Evolutionary conservation across 345 rosid species (phyloP), one percentile per base, ranked within the genome.

Genomic region (Ailanthus altissimus): DNA sequence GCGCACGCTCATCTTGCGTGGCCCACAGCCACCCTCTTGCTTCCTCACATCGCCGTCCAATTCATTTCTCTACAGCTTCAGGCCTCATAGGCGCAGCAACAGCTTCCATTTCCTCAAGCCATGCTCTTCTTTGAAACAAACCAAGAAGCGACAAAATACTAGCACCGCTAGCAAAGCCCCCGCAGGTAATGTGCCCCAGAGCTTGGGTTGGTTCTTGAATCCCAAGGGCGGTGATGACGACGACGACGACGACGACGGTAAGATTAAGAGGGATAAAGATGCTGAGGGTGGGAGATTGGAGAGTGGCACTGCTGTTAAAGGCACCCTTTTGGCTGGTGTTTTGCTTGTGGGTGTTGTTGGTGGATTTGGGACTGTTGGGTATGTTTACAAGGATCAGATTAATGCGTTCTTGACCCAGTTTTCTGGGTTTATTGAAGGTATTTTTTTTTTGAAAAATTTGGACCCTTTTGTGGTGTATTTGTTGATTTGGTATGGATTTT

Each of bases 361-460:
- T 79, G 99, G 98, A 13, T 92, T 92, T 78, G 93, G 77, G 5
- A 70, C 86, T 54, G 91, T 83, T 67, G 99, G 98, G 3, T 96
- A 90, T 83, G 47, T 88, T 13, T 96, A 96, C 78, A 90, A 49
- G 80, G 99, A 92, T 21, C 96, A 93, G 85, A 87, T 96, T 80
- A 93, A 93, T 77, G 85, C 84, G 26, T 91, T 96, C 74, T 85
- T 93, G 83, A 90, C 75, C 71, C 97, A 92, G 70, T 91, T 96
- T 79, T 96, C 98, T 2, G 86, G 93, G 45, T 79, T 89, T 57
- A 90, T 96, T 70, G 99, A 96, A 85, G 99, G 98, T 93, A 78
- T 69, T 32, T 65, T 49, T 65, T 49, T 51, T 73, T 2, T 26
- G 4, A 13, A 20, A 59, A 57, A 47, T 72, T 5, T n/a, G 21